Base-by-base conservation (phyloP, 1,284 basidiomycete genomes). In the Fomitiporia mediterranea region DNA sequence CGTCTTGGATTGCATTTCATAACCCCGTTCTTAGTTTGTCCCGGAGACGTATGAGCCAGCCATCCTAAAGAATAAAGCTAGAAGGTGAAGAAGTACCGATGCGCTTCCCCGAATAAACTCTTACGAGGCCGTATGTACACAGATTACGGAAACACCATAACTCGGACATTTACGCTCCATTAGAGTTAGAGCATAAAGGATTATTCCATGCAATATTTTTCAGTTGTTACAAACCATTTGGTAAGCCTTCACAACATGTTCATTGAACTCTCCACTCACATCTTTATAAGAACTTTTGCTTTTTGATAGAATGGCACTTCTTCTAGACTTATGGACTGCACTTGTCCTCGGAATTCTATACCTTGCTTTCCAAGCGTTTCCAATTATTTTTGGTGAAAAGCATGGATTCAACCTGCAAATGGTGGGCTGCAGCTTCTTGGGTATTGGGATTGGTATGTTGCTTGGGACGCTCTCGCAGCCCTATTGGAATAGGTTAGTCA, bases 41-140 rank as follows among this genome's bases (percentile, higher is more conserved):
- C 87, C 89, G 0, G 92, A 94, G 70, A 93, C 91, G 0, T 91
- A 83, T 65, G 69, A 69, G 1, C 87, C 89, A 0, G 74, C 84
- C 4, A 69, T 94, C 2, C 68, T 86, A 15, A 78, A 82, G 70
- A 64, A 64, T 62, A 77, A 89, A 72, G 76, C 89, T 65, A 40
- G 61, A 65, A 58, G 61, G 69, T 69, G 55, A 19, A 63, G n/a
- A n/a, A n/a, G n/a, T n/a, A n/a, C n/a, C n/a, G n/a, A n/a, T n/a
- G n/a, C n/a, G n/a, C n/a, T n/a, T n/a, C n/a, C n/a, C n/a, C n/a
- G n/a, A n/a, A n/a, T n/a, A n/a, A n/a, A n/a, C n/a, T n/a, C n/a
- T n/a, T n/a, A n/a, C n/a, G n/a, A n/a, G n/a, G n/a, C n/a, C n/a
- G n/a, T n/a, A n/a, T n/a, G n/a, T 38, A 21, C 23, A 8, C 40